These are phyloP conservation scores for Elsinoe arachidis DNA, from an alignment of 2,329 filamentous ascomycete genomes.

Conservation along the genomic window DNA sequence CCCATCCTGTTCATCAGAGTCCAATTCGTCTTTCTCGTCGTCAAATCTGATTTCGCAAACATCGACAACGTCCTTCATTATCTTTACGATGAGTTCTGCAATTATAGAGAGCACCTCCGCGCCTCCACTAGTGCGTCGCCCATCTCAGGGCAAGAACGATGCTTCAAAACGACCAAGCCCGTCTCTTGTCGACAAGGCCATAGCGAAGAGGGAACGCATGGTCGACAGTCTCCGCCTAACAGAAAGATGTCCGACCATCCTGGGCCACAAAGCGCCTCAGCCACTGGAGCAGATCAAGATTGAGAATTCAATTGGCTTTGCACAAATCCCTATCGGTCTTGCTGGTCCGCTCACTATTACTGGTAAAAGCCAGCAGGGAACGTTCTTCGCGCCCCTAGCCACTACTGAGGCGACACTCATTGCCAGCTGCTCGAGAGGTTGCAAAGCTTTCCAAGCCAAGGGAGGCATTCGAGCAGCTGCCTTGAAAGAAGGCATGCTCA, in stretches of 20 bases:
- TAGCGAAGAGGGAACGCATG: not conserved
- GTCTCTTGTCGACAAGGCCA: not conserved
- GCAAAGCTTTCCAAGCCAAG: constrained; percentile 22
- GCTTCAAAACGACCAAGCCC: not conserved
- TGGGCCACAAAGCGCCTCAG: not conserved
- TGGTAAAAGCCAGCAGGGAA: constrained; percentile 11
- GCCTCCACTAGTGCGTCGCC: not conserved
- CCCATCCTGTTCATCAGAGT: not conserved
- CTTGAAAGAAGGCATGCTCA: constrained; percentile 13
- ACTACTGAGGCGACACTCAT: constrained; percentile 25
- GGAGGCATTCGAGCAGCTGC: constrained; percentile 20
- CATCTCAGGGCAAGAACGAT: not conserved
- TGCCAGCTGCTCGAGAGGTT: constrained; percentile 26
- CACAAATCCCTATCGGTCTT: constrained; percentile 19
- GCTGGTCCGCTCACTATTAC: constrained; percentile 21
- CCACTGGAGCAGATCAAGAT: constrained; percentile 9
- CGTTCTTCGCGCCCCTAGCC: constrained; percentile 24
- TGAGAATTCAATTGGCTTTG: constrained; percentile 21
- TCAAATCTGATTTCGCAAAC: not conserved
- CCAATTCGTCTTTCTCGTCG: not conserved
- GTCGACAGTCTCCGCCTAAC: not conserved
- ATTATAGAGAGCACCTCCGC: not conserved
- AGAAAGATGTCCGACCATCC: not conserved
- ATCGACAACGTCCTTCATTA: not conserved
- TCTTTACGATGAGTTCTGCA: not conserved